Evolutionary conservation across 176 grass and related monocot genomes (phyloP).

Genomic region (Microstegium vimineum): DNA sequence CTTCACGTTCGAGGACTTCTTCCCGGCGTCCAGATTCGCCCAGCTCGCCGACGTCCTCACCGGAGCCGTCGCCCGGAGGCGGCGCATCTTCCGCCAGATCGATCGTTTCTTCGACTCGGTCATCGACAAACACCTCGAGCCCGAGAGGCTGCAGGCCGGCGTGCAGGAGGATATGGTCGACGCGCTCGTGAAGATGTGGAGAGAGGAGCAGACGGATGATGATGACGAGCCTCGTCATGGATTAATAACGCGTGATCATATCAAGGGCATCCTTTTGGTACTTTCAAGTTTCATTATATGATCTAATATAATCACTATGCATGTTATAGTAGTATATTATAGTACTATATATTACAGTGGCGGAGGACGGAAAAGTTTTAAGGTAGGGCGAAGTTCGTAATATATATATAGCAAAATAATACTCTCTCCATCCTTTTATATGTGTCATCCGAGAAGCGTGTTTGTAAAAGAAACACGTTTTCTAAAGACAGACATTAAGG

Average conservation of each 20-base stretch:
- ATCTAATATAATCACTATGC: neutral
- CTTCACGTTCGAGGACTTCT: slow-evolving; percentile 57
- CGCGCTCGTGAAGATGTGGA: slow-evolving; percentile 47
- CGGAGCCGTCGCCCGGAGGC: neutral
- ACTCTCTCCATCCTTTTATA: no score
- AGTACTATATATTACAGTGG: no score
- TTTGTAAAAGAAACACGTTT: no score
- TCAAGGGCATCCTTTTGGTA: slow-evolving; percentile 47
- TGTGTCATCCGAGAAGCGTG: no score
- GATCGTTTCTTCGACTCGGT: slow-evolving; percentile 42
- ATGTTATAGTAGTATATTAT: neutral
- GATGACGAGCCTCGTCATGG: no score
- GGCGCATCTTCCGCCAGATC: slow-evolving; percentile 18
- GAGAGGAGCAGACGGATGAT: neutral
- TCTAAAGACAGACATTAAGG: no score
- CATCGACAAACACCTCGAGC: slow-evolving; percentile 34
- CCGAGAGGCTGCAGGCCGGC: neutral
- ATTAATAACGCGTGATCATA: slow-evolving; percentile 24
- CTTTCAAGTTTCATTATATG: neutral
- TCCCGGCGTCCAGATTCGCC: slow-evolving; percentile 9
- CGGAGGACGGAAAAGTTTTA: no score
- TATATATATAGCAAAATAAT: no score
- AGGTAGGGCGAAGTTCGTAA: no score
- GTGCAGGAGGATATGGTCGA: slow-evolving; percentile 52
- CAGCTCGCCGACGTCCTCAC: slow-evolving; percentile 24